A percentile compares a stretch with the other conserved stretches of the same genome.
phyloP scores from a whole-genome alignment of 2,329 filamentous ascomycete species.

The Pestalotiopsis sp. region DNA sequence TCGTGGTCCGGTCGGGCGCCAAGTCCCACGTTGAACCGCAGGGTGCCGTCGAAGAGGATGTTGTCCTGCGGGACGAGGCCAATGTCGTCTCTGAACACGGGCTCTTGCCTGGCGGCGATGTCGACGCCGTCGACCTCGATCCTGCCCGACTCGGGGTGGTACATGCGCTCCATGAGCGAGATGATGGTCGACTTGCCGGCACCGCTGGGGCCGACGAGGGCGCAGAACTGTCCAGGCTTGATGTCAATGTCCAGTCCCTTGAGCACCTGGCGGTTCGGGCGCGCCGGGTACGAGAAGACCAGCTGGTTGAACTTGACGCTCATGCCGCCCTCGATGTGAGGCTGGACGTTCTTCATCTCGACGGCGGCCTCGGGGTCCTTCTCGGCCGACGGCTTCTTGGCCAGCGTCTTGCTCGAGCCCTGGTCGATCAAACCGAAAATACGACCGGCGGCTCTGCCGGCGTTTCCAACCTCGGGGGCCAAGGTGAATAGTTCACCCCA shows the following conservation, averaged over 20 bases:
- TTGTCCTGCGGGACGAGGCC: constrained; percentile 62
- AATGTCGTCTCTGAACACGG: constrained; percentile 53
- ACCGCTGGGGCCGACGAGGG: constrained; percentile 48
- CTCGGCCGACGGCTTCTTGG: constrained; percentile 14
- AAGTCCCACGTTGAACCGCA: constrained; percentile 59
- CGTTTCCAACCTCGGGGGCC: constrained; percentile 74
- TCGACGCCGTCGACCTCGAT: constrained; percentile 56
- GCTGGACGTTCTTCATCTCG: constrained; percentile 23
- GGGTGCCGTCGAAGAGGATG: constrained; percentile 59
- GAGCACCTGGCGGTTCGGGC: constrained; percentile 55
- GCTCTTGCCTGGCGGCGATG: constrained; percentile 43
- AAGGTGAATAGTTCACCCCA: constrained; percentile 77
- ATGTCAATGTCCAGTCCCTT: constrained; percentile 40
- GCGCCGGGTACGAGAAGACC: constrained; percentile 63
- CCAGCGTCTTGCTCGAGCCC: constrained; percentile 32
- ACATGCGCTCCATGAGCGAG: constrained; percentile 55
- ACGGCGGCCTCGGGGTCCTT: constrained; percentile 30
- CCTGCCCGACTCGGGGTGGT: constrained; percentile 49
- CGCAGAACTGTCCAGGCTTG: constrained; percentile 41
- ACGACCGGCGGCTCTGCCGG: constrained; percentile 61
- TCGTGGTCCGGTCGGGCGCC: constrained; percentile 57
- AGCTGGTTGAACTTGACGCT: constrained; percentile 57
- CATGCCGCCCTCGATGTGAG: constrained; percentile 26
- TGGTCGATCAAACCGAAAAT: constrained; percentile 56
- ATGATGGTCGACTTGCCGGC: constrained; percentile 53